phyloP scores from a whole-genome alignment of 2,329 filamentous ascomycete genomes.

The Aureobasidium sp. region DNA sequence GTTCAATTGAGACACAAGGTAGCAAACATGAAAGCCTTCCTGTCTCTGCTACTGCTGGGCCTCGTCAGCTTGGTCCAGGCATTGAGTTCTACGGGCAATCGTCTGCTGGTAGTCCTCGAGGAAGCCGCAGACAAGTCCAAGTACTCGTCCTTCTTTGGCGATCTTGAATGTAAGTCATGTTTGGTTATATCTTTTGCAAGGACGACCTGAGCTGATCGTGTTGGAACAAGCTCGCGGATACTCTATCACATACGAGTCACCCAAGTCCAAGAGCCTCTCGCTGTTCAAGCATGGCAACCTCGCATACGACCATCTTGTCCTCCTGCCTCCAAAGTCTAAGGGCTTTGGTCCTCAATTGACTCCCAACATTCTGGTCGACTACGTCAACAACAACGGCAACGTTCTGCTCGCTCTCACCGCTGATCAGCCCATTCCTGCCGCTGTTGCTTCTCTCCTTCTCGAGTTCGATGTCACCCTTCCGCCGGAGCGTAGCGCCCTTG shows the following conservation, averaged over 20 bases:
- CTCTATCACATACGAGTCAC: slow-evolving; percentile 70
- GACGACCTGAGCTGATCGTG: neutral
- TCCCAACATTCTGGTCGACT: slow-evolving; percentile 79
- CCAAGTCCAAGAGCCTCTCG: slow-evolving; percentile 67
- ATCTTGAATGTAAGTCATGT: slow-evolving; percentile 51
- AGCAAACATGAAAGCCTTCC: slow-evolving; percentile 27
- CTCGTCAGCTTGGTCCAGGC: slow-evolving; percentile 63
- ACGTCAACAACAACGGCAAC: slow-evolving; percentile 87
- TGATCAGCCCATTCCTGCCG: slow-evolving; percentile 59
- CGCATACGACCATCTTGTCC: slow-evolving; percentile 81
- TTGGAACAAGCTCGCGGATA: slow-evolving; percentile 65
- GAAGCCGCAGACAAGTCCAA: slow-evolving; percentile 70
- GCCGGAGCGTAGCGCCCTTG: slow-evolving; percentile 71
- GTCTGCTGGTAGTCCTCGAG: slow-evolving; percentile 80
- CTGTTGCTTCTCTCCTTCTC: slow-evolving; percentile 69
- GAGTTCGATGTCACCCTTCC: slow-evolving; percentile 89
- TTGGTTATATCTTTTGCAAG: neutral
- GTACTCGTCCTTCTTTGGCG: slow-evolving; percentile 75
- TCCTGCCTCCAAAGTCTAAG: slow-evolving; percentile 87
- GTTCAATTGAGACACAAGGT: neutral
- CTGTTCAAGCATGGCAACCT: slow-evolving; percentile 83
- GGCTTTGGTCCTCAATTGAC: slow-evolving; percentile 84
- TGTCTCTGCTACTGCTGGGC: slow-evolving; percentile 50
- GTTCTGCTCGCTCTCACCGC: slow-evolving; percentile 79
- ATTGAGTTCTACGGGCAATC: slow-evolving; percentile 68